Conservation (phyloP, 108 stramenopile genomes). For the Asterionellopsis glacialis region DNA sequence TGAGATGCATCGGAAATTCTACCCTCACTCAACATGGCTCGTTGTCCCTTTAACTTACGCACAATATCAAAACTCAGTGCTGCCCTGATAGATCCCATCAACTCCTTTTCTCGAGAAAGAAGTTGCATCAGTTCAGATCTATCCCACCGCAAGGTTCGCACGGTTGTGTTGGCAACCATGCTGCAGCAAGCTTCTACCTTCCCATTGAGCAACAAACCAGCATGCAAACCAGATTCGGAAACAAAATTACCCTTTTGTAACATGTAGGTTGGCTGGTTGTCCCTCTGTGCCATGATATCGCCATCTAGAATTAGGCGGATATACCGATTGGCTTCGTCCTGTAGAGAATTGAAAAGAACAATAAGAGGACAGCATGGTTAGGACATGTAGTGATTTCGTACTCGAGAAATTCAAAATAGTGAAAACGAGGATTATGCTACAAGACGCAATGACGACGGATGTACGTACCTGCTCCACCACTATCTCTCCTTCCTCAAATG, state of each 20-base stretch:
- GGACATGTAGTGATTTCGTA: not conserved
- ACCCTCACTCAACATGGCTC: conserved; percentile 44
- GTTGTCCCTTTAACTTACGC: conserved; percentile 75
- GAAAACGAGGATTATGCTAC: too few species aligned
- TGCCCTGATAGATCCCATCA: conserved; percentile 61
- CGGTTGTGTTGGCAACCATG: conserved; percentile 43
- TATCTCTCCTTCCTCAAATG: conserved; percentile 46
- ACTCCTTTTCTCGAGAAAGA: conserved; percentile 36
- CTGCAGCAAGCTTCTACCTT: conserved; percentile 59
- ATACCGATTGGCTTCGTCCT: conserved; percentile 49
- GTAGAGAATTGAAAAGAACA: not conserved
- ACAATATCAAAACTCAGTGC: conserved; percentile 83
- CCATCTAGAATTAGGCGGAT: conserved; percentile 72
- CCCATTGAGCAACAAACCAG: conserved; percentile 66
- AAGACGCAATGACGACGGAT: too few species aligned
- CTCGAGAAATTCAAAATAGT: not conserved
- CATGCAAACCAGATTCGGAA: conserved; percentile 74
- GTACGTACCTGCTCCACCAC: conserved; percentile 37
- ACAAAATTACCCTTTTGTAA: conserved; percentile 80
- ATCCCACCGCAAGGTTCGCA: conserved; percentile 58
- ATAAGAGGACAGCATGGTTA: too few species aligned
- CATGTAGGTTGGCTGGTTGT: conserved; percentile 65
- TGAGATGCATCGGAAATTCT: conserved; percentile 47
- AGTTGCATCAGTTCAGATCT: conserved; percentile 61
- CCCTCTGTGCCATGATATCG: conserved; percentile 55